These are phyloP conservation scores for Ceratocystis huliohia DNA, from an alignment of 2,329 filamentous ascomycete genomes.

Conservation along the genomic window DNA sequence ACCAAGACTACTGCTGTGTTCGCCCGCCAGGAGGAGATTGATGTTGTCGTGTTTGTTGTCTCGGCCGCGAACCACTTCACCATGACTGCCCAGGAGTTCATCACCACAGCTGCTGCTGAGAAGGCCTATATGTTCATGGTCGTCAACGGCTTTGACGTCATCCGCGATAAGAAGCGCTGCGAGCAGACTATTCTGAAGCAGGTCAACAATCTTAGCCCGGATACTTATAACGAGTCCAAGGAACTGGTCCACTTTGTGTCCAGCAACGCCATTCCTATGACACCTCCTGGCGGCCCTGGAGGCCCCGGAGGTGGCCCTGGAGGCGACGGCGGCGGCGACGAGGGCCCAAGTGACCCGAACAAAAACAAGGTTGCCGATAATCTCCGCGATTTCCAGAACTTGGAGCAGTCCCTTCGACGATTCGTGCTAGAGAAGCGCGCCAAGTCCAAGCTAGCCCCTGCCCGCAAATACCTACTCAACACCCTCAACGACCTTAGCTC, in stretches of 20 bases:
- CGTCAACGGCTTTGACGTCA: slow-evolving; percentile 92
- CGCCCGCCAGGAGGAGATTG: slow-evolving; percentile 93
- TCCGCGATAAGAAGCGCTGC: slow-evolving; percentile 80
- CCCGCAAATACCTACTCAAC: slow-evolving; percentile 89
- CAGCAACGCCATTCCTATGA: slow-evolving; percentile 81
- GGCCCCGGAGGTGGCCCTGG: slow-evolving; percentile 37
- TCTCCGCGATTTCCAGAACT: slow-evolving; percentile 72
- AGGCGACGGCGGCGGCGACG: slow-evolving; percentile 39
- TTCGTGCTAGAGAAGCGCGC: slow-evolving; percentile 95
- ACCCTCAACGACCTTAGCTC: slow-evolving; percentile 76
- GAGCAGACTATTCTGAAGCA: slow-evolving; percentile 90
- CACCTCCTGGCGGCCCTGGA: slow-evolving; percentile 42
- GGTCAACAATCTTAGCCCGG: slow-evolving; percentile 72
- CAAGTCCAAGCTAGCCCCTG: slow-evolving; percentile 86
- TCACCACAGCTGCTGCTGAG: slow-evolving; percentile 85
- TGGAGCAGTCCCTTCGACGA: slow-evolving; percentile 77
- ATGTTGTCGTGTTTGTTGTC: slow-evolving; percentile 96
- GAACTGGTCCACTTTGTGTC: slow-evolving; percentile 97
- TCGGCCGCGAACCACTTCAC: slow-evolving; percentile 98
- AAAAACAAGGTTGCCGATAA: slow-evolving; percentile 84
- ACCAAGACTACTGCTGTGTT: slow-evolving; percentile 96
- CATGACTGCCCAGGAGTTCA: slow-evolving; percentile 93
- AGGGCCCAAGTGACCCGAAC: slow-evolving; percentile 38
- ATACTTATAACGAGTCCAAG: slow-evolving; percentile 79
- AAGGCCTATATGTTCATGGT: slow-evolving; percentile 99